Percentiles rank a stretch among this genome's conserved stretches.
Evolutionary conservation across 2,329 filamentous ascomycete genomes (phyloP).

Genomic region (Fusarium sp.): DNA sequence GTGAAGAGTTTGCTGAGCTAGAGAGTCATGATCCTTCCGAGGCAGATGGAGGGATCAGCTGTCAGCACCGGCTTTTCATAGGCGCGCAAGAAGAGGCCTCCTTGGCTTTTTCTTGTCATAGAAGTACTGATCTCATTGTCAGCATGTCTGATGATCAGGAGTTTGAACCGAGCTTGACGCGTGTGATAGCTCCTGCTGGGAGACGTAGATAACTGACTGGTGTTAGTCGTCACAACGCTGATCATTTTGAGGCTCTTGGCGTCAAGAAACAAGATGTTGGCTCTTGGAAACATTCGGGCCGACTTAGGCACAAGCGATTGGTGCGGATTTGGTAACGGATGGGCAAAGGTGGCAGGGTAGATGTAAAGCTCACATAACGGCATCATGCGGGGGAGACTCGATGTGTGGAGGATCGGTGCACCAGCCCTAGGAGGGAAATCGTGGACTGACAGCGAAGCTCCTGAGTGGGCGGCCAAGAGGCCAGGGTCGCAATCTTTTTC

Average conservation of each 20-base stretch:
- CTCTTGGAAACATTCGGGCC: not conserved
- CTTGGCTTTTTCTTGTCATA: not conserved
- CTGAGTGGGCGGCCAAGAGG: not conserved
- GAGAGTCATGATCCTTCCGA: not conserved
- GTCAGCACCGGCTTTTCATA: not conserved
- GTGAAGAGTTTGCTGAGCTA: not conserved
- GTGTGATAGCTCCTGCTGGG: not conserved
- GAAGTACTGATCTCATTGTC: not conserved
- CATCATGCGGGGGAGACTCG: not conserved
- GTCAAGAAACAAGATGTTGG: not conserved
- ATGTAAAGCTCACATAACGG: not conserved
- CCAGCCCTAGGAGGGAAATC: not conserved
- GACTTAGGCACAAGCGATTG: not conserved
- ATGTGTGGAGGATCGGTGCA: not conserved
- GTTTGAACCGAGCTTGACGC: not conserved
- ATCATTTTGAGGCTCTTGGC: not conserved
- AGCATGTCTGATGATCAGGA: not conserved
- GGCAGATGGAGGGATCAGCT: not conserved
- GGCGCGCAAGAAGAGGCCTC: slow-evolving; percentile 4
- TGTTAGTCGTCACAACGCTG: not conserved
- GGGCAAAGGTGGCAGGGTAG: not conserved
- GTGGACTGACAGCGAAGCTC: not conserved
- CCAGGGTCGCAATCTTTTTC: not conserved
- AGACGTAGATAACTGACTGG: not conserved
- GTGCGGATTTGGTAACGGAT: not conserved